These are phyloP conservation scores for Xylaria sp. DNA, from an alignment of 2,329 filamentous ascomycete genomes.

Conservation along the genomic window DNA sequence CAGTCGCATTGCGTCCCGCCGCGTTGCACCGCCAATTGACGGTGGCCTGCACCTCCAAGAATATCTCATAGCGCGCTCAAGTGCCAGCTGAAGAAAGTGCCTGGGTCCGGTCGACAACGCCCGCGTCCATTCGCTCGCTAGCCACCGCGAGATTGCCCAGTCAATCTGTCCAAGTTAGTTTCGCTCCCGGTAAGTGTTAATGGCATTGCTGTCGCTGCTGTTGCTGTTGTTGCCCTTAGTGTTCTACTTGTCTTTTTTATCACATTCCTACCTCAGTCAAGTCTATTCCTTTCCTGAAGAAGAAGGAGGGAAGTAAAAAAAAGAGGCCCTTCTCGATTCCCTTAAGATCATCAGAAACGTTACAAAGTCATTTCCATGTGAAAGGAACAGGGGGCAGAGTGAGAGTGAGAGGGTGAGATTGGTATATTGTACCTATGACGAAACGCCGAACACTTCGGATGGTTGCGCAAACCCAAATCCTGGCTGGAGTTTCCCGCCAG, in stretches of 20 bases:
- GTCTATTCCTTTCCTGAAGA: background rate
- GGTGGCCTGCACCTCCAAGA: constrained; percentile 33
- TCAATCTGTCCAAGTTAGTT: constrained; percentile 17
- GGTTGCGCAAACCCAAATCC: constrained; percentile 38
- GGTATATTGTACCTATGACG: constrained; percentile 28
- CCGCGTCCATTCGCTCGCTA: constrained; percentile 35
- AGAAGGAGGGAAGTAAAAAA: constrained; percentile 3
- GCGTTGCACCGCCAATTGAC: constrained; percentile 36
- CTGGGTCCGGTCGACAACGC: constrained; percentile 36
- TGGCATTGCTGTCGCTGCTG: constrained; percentile 10
- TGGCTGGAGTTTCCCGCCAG: constrained; percentile 23
- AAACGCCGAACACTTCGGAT: constrained; percentile 26
- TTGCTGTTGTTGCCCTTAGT: background rate
- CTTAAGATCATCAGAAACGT: constrained; percentile 1
- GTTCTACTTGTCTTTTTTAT: constrained; percentile 1
- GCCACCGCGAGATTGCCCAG: constrained; percentile 29
- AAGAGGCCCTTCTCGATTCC: background rate
- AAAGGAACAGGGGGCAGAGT: constrained; percentile 10
- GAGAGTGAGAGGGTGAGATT: constrained; percentile 5
- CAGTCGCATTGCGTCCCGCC: constrained; percentile 32
- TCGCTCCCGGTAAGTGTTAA: constrained; percentile 43
- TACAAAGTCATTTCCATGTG: constrained; percentile 21
- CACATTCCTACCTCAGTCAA: constrained; percentile 16
- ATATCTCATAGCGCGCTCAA: constrained; percentile 26
- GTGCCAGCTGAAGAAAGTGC: constrained; percentile 33